Evolutionary conservation across 345 rosid genomes (phyloP), one percentile per base, ranked within the genome.

Genomic region (Eucalyptus sp.): DNA sequence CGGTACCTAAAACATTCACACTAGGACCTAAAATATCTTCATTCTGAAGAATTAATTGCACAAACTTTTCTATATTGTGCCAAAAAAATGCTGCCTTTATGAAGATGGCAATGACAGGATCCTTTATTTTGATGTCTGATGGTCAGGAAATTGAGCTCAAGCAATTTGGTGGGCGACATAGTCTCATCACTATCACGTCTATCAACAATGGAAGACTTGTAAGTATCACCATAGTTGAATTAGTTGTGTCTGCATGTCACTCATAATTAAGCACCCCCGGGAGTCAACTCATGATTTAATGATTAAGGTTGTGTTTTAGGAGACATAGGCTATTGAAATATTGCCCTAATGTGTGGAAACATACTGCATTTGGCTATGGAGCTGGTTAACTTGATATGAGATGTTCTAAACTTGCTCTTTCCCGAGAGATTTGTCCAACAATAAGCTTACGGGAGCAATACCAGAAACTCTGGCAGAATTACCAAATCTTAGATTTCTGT

Each of bases 401-500:
- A 1, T 62, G 16, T 13, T 62, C 33, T 62, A 62, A 62, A 62
- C 68, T 62, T 62, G 17, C 10, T 44, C 22, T 24, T 46, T 62
- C 22, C 4, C 92, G n/a, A 95, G 97, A 92, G 97, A 96, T 89
- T 90, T 95, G 62, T 96, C 98, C 6, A 88, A 92, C 66, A 96
- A 94, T 86, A 89, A 54, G 50, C 90, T 96, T 86, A 88, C 90
- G 27, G 97, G 97, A 68, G 31, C 86, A 2, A 86, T 96, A 62
- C 97, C 97, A 6, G 86, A 22, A 1, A 87, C 91, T 87, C 88
- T 96, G 1, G 89, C 93, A 10, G 50, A 88, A 25, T 54, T 95
- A 91, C 44, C 86, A 20, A 60, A 41, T 51, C 89, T 96, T 66
- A 94, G 29, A 56, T 37, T 88, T 90, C 89, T 96, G 95, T 95